Conservation (phyloP, 2,329 filamentous ascomycete species). For the Aureobasidium sp. region DNA sequence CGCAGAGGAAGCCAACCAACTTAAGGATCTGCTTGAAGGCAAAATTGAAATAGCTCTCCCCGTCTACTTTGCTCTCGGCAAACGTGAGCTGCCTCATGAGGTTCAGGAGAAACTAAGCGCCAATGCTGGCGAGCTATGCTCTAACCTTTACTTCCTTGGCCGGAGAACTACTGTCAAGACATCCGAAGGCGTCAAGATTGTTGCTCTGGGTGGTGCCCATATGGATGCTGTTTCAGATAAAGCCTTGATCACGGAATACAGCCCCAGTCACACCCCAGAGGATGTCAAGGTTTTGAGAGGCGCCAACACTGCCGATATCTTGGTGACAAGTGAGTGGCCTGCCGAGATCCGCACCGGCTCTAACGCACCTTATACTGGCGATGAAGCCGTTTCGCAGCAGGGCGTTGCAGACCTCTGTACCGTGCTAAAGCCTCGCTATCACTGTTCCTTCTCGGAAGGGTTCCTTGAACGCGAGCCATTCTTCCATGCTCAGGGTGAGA, state of each 20-base stretch:
- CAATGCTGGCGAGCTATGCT: conserved; percentile 64
- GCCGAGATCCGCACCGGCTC: conserved; percentile 63
- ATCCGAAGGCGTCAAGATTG: conserved; percentile 78
- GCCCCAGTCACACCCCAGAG: conserved; percentile 16
- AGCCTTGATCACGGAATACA: conserved; percentile 49
- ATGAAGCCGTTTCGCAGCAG: conserved; percentile 43
- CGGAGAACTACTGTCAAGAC: conserved; percentile 85
- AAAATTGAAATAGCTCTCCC: conserved; percentile 67
- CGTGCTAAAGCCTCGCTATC: conserved; percentile 81
- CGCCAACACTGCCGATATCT: conserved; percentile 73
- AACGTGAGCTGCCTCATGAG: conserved; percentile 58
- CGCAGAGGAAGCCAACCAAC: conserved; percentile 38
- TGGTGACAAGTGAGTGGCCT: conserved; percentile 85
- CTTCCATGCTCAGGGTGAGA: conserved; percentile 54
- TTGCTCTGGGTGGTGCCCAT: conserved; percentile 67
- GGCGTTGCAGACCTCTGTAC: conserved; percentile 72
- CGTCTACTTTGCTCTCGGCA: conserved; percentile 85
- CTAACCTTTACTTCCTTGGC: conserved; percentile 85
- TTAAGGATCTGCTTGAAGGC: conserved; percentile 64
- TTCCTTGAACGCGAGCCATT: conserved; percentile 94
- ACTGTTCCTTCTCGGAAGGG: conserved; percentile 66
- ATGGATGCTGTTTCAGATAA: conserved; percentile 45
- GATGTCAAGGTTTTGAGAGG: conserved; percentile 57
- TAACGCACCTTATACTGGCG: conserved; percentile 47
- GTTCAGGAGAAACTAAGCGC: conserved; percentile 68